phyloP scores from a whole-genome alignment of 2,329 filamentous ascomycete species.

The Ophiocordyceps polyrhachis-furcata region DNA sequence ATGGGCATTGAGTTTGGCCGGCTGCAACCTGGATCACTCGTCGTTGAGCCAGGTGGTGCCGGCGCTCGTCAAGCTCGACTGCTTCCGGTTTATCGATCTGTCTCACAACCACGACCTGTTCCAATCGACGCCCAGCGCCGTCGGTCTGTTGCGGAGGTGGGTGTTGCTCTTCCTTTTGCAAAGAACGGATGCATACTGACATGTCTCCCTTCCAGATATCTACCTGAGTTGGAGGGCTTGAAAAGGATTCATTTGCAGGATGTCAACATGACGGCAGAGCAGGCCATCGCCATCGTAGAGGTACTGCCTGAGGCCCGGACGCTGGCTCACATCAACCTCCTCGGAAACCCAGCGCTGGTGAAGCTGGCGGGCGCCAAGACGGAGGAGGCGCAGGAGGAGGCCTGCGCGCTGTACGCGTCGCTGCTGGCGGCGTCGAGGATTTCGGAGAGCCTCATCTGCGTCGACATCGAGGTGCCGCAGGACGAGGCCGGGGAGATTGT shows the following conservation, averaged over 20 bases:
- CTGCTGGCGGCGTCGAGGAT: constrained; percentile 74
- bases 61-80: constrained; percentile 45
- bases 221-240: constrained; percentile 59
- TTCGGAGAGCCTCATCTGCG: constrained; percentile 64
- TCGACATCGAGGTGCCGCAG: constrained; percentile 80
- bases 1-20: constrained; percentile 70
- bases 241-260: constrained; percentile 78
- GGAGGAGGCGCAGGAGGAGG: constrained; percentile 73
- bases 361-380: constrained; percentile 57
- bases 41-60: constrained; percentile 61
- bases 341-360: constrained; percentile 60
- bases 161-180: neutral
- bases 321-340: constrained; percentile 70
- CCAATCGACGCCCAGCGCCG: constrained; percentile 50
- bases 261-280: constrained; percentile 66
- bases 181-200: neutral
- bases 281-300: constrained; percentile 81
- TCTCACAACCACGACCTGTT: constrained; percentile 80
- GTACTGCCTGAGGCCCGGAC: constrained; percentile 67
- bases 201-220: constrained; percentile 28
- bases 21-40: constrained; percentile 60
- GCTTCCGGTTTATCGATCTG: constrained; percentile 77
- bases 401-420: constrained; percentile 82
- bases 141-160: constrained; percentile 56
- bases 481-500: constrained; percentile 74